phyloP scores from a whole-genome alignment of 805 yeast genomes.

The Wickerhamiella cacticola region DNA sequence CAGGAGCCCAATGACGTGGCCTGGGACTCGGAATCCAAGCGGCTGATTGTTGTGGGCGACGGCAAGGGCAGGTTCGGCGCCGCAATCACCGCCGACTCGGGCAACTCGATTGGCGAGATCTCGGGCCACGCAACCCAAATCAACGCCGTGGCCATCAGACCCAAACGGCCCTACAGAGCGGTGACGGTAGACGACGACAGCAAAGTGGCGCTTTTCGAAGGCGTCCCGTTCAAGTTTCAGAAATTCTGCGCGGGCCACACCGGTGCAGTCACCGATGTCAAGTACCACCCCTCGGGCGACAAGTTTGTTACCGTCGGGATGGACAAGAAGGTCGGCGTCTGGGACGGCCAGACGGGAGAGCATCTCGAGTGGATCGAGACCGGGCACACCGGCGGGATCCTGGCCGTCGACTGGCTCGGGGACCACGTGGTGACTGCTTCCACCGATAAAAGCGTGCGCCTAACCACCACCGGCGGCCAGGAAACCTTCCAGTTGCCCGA shows the following conservation, averaged over 20 bases:
- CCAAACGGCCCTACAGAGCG: conserved; percentile 82
- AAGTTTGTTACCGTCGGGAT: conserved; percentile 70
- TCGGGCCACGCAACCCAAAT: conserved; percentile 80
- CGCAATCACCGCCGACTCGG: conserved; percentile 86
- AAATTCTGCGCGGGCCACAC: conserved; percentile 61
- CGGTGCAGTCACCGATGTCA: conserved; percentile 69
- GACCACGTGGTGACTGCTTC: conserved; percentile 52
- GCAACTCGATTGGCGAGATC: conserved; percentile 93
- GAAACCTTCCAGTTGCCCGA: conserved; percentile 33
- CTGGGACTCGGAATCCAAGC: conserved; percentile 82
- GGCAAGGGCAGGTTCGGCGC: conserved; percentile 89
- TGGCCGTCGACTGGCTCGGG: conserved; percentile 57
- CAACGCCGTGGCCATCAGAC: conserved; percentile 74
- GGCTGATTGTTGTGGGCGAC: conserved; percentile 88
- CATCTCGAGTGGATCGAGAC: conserved; percentile 38
- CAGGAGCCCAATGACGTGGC: conserved; percentile 45
- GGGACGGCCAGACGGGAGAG: conserved; percentile 84
- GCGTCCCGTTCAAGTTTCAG: conserved; percentile 88
- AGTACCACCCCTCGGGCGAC: conserved; percentile 71
- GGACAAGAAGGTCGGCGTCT: conserved; percentile 63
- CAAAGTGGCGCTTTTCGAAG: conserved; percentile 69
- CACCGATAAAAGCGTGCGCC: conserved; percentile 65
- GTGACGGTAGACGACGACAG: conserved; percentile 88
- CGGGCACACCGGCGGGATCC: conserved; percentile 68
- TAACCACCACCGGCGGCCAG: conserved; percentile 43